Base-by-base conservation (phyloP, 2,329 filamentous ascomycete genomes). In the Thielaviopsis populi region DNA sequence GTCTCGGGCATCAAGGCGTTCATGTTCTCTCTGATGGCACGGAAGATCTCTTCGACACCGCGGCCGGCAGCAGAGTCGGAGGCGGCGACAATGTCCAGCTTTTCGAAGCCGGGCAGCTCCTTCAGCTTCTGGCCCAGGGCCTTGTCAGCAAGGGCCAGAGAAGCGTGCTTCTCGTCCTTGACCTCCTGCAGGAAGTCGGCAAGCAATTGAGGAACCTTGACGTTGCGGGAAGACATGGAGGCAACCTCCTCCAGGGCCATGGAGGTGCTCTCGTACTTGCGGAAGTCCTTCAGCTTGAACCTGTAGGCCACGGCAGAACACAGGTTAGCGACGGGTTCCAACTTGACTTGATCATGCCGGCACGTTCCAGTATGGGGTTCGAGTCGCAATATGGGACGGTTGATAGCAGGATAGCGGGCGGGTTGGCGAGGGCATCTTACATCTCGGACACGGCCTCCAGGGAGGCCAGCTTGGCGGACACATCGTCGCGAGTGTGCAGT, bases 111-210 rank as follows among this genome's bases (percentile, higher is more conserved):
- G 62, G 94, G 91, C 60, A 99, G 81, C 77, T 96, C 94, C 74
- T 89, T 88, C 77, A 99, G 96, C 66, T 94, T 85, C 72, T 87
- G 89, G 70, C 89, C 89, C 69, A 99, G 83, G 77, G 95, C 96
- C 66, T 89, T 86, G 73, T 99, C 94, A 68, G 91, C 90, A 68
- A 99, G 92, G 65, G 91, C 92, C 69, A 99, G 82, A 22, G 91
- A 95, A 50, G 89, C 86, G 79, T 99, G 97, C 80, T 95, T 95
- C 82, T 99, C 94, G 74, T 95, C 88, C 79, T 96, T 96, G 76
- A 97, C 85, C 62, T 87, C 85, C 69, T 95, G 85, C 69, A 99
- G 85, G 67, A 99, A 83, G 69, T 81, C 82, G 63, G 88, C 80
- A 68, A 99, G 82, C 75, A 94, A 86, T 65, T 91, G 87, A 59